Conservation (phyloP, 352 stramenopile species). For the Phytophthora agathidicida region DNA sequence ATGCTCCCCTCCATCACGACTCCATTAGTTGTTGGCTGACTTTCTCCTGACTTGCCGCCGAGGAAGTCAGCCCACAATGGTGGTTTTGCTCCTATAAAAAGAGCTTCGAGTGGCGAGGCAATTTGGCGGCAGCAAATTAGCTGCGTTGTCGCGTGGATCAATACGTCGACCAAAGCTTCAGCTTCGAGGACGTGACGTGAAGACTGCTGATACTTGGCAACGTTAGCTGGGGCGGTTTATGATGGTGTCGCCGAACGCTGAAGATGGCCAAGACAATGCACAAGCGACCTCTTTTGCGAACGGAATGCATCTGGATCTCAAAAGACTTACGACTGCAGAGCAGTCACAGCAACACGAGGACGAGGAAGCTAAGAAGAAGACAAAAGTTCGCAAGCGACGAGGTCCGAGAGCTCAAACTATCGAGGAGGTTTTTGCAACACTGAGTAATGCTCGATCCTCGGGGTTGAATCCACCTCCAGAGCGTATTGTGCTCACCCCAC, state of each 20-base stretch:
- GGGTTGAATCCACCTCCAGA: slow-evolving; percentile 73
- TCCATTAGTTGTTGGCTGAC: too few species aligned
- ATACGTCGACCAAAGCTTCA: too few species aligned
- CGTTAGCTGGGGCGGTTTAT: neutral
- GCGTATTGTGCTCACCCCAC: slow-evolving; percentile 87
- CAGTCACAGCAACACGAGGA: slow-evolving; percentile 3
- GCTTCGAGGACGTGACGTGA: slow-evolving; percentile 2
- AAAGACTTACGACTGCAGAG: slow-evolving; percentile 17
- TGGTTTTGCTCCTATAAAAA: slow-evolving; percentile 22
- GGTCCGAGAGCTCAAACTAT: slow-evolving; percentile 65
- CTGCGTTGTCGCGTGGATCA: neutral
- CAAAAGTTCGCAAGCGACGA: slow-evolving; percentile 69
- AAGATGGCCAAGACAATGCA: neutral
- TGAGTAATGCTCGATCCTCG: slow-evolving; percentile 72
- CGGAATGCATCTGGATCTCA: slow-evolving; percentile 39
- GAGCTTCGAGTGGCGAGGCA: neutral
- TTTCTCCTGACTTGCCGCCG: too few species aligned
- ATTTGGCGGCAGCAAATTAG: slow-evolving; percentile 19
- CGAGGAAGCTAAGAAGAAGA: slow-evolving; percentile 42
- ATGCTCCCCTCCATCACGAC: too few species aligned
- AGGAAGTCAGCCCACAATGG: too few species aligned
- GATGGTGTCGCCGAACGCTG: slow-evolving; percentile 13
- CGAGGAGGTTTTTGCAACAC: slow-evolving; percentile 79
- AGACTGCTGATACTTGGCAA: neutral
- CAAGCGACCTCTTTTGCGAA: neutral